Base-by-base conservation (phyloP, 371 early-diverging fungal species). In the Umbelopsis sp. region DNA sequence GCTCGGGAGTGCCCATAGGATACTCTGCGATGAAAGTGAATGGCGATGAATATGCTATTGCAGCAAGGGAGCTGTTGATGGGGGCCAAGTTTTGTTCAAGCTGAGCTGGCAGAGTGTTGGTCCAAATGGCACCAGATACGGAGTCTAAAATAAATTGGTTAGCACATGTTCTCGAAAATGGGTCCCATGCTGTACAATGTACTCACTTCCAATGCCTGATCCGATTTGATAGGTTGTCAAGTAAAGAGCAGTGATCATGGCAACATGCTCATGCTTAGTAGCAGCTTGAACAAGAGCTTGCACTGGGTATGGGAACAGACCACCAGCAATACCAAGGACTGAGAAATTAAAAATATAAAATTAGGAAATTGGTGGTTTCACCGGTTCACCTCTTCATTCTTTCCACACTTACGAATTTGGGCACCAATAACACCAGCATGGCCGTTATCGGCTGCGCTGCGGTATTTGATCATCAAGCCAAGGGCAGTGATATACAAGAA, bases 391-490 rank as follows among this genome's bases (percentile, higher is more conserved):
- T 4, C 4, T 29, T 29, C 29, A 3, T 29, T 29, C 29, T 29
- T 29, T 41, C 41, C 41, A 41, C 12, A 63, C 63, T 63, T 63
- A 63, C 63, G 41, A 20, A 63, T 44, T 18, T 63, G 63, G 32
- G 63, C 63, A 44, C 63, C 63, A 14, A 63, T 63, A 20, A 63
- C 63, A 22, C 63, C 63, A n/a, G 63, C 63, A 44, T 63, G 63
- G 2, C 63, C 63, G 11, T 63, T 63, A 63, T 63, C 63, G 37
- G 63, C 24, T 14, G 63, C 35, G 8, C 32, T 29, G n/a, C 63
- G 63, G 63, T 63, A 63, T 63, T 63, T 63, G 3, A 63, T 44
- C 63, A 63, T 63, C 63, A 63, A n/a, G 11, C 63, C 63, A 44
- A 63, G 63, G 20, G 63, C 63, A 7, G 44, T 14, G 20, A 38